Percentiles rank a stretch among this genome's conserved stretches.
Conservation (phyloP, 2,329 filamentous ascomycete genomes). For the Ceratocystis papillata region DNA sequence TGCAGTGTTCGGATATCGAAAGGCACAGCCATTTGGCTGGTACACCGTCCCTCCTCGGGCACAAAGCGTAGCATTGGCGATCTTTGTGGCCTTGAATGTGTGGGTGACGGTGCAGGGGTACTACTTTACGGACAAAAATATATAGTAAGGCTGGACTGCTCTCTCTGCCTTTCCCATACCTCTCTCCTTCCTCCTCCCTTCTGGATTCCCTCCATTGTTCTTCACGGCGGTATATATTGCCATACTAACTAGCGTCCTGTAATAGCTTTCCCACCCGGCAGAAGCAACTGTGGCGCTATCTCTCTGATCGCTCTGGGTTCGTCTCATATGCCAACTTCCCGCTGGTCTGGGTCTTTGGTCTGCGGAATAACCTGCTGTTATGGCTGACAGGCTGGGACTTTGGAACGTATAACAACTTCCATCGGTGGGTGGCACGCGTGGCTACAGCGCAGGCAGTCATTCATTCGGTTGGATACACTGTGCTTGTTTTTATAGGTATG, state of each 20-base stretch:
- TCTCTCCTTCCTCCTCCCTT: neutral
- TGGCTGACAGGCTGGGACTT: slow-evolving; percentile 61
- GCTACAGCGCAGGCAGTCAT: slow-evolving; percentile 51
- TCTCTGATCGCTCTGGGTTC: slow-evolving; percentile 53
- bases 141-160: slow-evolving; percentile 32
- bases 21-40: slow-evolving; percentile 37
- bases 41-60: slow-evolving; percentile 37
- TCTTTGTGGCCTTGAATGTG: slow-evolving; percentile 35
- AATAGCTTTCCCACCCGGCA: slow-evolving; percentile 32
- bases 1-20: slow-evolving; percentile 37
- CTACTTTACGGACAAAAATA: slow-evolving; percentile 32
- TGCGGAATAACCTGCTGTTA: slow-evolving; percentile 54
- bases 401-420: slow-evolving; percentile 54
- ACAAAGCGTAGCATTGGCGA: slow-evolving; percentile 35
- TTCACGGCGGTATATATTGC: neutral
- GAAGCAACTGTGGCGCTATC: slow-evolving; percentile 41
- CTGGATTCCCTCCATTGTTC: neutral
- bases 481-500: slow-evolving; percentile 34
- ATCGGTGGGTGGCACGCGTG: slow-evolving; percentile 54
- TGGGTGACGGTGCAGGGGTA: slow-evolving; percentile 33
- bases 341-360: slow-evolving; percentile 54
- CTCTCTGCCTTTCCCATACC: neutral
- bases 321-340: slow-evolving; percentile 54
- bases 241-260: neutral
- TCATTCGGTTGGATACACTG: slow-evolving; percentile 50